Evolutionary conservation across 2,329 filamentous ascomycete species (phyloP).

Genomic region (Trichoderma sp.): DNA sequence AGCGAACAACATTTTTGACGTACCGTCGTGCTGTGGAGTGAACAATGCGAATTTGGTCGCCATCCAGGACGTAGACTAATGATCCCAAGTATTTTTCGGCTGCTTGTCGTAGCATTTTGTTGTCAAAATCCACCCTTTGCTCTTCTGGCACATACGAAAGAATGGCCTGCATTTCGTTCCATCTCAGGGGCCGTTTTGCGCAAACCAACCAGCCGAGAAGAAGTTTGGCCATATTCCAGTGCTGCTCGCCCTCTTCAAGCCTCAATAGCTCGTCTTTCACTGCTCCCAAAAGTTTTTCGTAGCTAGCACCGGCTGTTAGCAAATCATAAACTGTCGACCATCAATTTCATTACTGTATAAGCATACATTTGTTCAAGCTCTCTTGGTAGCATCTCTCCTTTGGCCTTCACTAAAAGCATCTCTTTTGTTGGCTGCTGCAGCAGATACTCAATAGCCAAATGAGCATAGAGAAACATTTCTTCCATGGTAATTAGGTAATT

Average conservation of each 20-base stretch:
- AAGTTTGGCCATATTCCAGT: neutral
- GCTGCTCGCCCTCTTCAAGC: neutral
- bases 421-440: neutral
- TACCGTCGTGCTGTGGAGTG: constrained; percentile 6
- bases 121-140: constrained; percentile 9
- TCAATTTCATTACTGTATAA: neutral
- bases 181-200: constrained; percentile 5
- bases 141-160: neutral
- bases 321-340: too few relatives aligned
- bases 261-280: neutral
- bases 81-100: constrained; percentile 1
- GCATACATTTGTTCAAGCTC: neutral
- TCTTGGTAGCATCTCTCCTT: neutral
- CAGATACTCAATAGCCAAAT: constrained; percentile 9
- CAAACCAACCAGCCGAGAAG: constrained; percentile 12
- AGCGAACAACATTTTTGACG: neutral
- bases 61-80: neutral
- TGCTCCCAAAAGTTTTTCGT: neutral
- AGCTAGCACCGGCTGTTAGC: neutral
- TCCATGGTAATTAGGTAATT: too few relatives aligned
- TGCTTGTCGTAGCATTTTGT: constrained; percentile 5
- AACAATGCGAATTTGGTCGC: neutral
- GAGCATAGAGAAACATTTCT: constrained; percentile 17
- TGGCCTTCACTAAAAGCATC: neutral
- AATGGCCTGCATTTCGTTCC: constrained; percentile 14